Base-by-base conservation (phyloP, 2,329 filamentous ascomycete genomes). In the Alternaria burnsii region DNA sequence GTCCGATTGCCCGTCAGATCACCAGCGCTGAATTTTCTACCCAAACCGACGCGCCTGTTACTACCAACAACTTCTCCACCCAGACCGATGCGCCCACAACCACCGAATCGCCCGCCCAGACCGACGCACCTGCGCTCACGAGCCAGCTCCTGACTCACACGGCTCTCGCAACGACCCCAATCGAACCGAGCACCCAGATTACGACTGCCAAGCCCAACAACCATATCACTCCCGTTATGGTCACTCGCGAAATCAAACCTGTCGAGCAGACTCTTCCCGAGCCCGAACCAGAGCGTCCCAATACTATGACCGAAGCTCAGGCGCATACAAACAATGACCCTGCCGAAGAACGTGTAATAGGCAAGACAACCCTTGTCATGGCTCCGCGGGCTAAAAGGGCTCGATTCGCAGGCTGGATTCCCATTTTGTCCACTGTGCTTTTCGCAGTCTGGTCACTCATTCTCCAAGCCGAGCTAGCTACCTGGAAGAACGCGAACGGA, bases 401-500 rank as follows among this genome's bases (percentile, higher is more conserved):
- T 18, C 22, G 55, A 16, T 14, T 34, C 46, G 22, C 47, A 7
- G 43, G 38, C n/a, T 50, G 20, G 52, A 26, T 61, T 51, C 34
- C 55, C 8, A 22, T 18, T 1, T 7, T 66, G 10, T 16, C 68
- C 8, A 22, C 46, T 26, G 14, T 52, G 6, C 7, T 66, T 20
- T n/a, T 66, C 42, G 48, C 46, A n/a, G 10, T 66, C 40, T 32
- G 54, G 28, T 58, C 43, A 41, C 11, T 66, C 36, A 22, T 32
- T 2, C 50, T 62, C 24, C 61, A 55, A 22, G 38, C 41, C 26
- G 53, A 67, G 32, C 42, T 68, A 3, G 47, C 62, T n/a, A 51
- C 51, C 16, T 64, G 59, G 59, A 52, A 62, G 26, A 55, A 40
- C 5, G 65, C 65, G 24, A 70, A 68, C 40, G 62, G 59, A 50